Conservation (phyloP, 495 filamentous ascomycete species). For the Antarctomyces pellizariae region DNA sequence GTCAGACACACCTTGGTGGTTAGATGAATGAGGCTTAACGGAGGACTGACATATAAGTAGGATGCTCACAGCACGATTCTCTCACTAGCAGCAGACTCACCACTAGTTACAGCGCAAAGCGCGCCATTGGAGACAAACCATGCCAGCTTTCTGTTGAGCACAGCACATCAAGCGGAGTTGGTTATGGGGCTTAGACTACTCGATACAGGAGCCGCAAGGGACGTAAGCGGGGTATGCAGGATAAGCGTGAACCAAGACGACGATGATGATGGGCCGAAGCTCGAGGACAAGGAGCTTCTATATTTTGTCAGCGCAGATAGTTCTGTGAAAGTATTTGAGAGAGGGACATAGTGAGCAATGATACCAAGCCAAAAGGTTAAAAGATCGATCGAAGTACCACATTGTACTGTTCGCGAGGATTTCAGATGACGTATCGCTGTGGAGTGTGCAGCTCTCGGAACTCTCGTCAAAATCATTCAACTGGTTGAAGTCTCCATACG, state of each 20-base stretch:
- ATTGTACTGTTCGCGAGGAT: no score
- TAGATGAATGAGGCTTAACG: background rate
- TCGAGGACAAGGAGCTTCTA: constrained; percentile 47
- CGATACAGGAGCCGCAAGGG: constrained; percentile 65
- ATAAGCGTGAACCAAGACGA: constrained; percentile 31
- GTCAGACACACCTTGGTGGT: constrained; percentile 14
- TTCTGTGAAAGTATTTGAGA: constrained; percentile 57
- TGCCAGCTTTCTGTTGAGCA: constrained; percentile 37
- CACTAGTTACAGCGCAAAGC: constrained; percentile 30
- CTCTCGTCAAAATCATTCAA: no score
- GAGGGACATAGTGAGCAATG: constrained; percentile 25
- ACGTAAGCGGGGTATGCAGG: constrained; percentile 76
- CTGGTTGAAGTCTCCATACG: no score
- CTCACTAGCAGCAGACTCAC: constrained; percentile 42
- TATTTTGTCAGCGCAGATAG: constrained; percentile 62
- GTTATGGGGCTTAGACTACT: constrained; percentile 48
- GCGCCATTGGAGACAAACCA: constrained; percentile 50
- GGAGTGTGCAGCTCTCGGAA: no score
- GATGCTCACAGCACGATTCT: constrained; percentile 27
- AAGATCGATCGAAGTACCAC: no score
- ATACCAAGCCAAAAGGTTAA: no score
- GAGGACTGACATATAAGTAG: constrained; percentile 3
- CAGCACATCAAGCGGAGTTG: constrained; percentile 51
- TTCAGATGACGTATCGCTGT: no score
- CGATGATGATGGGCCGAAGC: constrained; percentile 7